phyloP scores from a whole-genome alignment of 257 asterid species.

The Fraxinus americana region DNA sequence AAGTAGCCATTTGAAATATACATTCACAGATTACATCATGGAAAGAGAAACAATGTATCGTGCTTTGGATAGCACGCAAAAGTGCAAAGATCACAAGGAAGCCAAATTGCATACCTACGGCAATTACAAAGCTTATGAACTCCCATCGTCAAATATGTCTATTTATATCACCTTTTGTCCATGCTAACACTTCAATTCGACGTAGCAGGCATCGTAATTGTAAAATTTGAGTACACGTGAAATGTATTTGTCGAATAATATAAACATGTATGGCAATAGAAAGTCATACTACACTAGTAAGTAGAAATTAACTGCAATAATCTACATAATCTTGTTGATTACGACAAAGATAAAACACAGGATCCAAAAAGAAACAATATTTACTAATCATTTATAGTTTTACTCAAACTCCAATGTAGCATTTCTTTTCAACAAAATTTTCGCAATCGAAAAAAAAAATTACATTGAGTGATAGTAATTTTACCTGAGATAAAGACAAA shows the following conservation, averaged over 20 bases:
- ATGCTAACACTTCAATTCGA: too few relatives aligned
- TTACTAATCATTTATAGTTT: neutral
- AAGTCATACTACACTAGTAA: too few relatives aligned
- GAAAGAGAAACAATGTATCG: conserved; percentile 26
- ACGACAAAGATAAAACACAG: neutral
- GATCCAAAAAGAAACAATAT: neutral
- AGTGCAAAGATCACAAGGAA: neutral
- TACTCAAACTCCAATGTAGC: neutral
- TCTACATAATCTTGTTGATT: neutral
- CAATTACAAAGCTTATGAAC: neutral
- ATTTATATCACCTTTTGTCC: too few relatives aligned
- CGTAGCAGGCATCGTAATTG: too few relatives aligned
- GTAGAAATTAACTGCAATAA: too few relatives aligned
- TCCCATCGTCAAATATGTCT: too few relatives aligned
- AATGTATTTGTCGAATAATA: neutral
- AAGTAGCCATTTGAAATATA: conserved; percentile 34
- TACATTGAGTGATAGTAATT: neutral
- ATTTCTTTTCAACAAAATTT: too few relatives aligned
- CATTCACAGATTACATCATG: conserved; percentile 38
- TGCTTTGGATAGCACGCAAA: neutral
- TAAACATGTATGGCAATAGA: too few relatives aligned
- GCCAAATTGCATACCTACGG: neutral
- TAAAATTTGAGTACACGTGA: too few relatives aligned
- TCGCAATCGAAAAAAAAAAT: neutral
- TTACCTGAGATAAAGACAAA: conserved; percentile 51